Evolutionary conservation across 2,329 filamentous ascomycete species (phyloP).

Genomic region (Trichoderma sp.): DNA sequence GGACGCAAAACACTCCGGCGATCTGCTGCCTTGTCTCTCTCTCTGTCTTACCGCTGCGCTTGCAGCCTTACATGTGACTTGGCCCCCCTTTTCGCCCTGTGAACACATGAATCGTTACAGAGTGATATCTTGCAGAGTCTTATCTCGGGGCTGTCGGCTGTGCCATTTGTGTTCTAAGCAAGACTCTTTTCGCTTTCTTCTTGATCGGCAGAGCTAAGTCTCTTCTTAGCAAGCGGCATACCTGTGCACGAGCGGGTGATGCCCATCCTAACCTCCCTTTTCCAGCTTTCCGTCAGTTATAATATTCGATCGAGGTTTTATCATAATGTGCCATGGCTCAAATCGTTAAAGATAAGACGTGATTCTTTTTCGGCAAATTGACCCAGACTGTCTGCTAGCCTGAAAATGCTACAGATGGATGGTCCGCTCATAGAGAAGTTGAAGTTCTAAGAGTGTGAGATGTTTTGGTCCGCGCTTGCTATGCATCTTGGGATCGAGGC

Average conservation of each 20-base stretch:
- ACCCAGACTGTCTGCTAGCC: background rate
- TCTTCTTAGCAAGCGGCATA: background rate
- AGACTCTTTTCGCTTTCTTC: background rate
- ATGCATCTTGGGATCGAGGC: background rate
- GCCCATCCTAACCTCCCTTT: background rate
- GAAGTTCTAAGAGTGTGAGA: background rate
- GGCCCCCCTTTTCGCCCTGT: background rate
- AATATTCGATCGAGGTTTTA: background rate
- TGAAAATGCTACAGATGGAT: background rate
- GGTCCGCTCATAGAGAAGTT: background rate
- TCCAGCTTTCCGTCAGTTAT: background rate
- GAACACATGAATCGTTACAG: background rate
- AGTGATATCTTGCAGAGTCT: background rate
- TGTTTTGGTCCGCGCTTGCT: background rate
- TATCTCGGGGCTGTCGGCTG: conserved; percentile 1
- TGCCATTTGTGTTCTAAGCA: background rate
- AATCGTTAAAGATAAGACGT: background rate
- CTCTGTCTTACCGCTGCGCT: conserved; percentile 4
- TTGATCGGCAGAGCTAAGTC: background rate
- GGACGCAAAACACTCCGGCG: conserved; percentile 5
- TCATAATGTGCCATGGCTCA: background rate
- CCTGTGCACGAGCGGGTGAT: background rate
- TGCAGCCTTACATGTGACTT: conserved; percentile 11
- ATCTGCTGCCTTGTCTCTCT: background rate
- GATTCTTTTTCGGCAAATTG: background rate